Evolutionary conservation across 2,329 filamentous ascomycete genomes (phyloP).

Genomic region (Epichloe sylvatica): DNA sequence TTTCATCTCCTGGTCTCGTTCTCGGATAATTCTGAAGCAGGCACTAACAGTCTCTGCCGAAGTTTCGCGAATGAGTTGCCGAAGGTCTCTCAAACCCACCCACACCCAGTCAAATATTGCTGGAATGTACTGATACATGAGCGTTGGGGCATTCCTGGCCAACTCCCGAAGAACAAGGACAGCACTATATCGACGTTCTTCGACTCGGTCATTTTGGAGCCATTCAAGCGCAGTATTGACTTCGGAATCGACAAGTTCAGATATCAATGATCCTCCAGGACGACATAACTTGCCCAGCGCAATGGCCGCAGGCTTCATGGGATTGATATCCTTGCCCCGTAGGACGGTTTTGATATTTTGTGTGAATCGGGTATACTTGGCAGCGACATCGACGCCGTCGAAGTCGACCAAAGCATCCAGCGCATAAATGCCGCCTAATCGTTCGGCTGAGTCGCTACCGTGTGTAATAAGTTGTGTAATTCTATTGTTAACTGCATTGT

Average conservation of each 20-base stretch:
- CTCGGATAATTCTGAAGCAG: constrained; percentile 89
- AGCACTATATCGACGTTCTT: constrained; percentile 85
- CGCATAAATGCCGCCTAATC: constrained; percentile 81
- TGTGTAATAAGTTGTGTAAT: constrained; percentile 61
- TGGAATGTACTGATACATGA: constrained; percentile 92
- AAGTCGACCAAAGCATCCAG: constrained; percentile 91
- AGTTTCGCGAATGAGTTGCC: constrained; percentile 81
- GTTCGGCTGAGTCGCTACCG: constrained; percentile 73
- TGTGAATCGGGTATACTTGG: constrained; percentile 89
- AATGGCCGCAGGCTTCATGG: constrained; percentile 80
- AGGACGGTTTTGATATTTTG: constrained; percentile 79
- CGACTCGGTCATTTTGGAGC: constrained; percentile 87
- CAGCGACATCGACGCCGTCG: constrained; percentile 81
- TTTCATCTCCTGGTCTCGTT: constrained; percentile 79
- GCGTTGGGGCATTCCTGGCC: constrained; percentile 79
- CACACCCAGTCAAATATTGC: constrained; percentile 93
- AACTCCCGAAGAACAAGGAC: constrained; percentile 84
- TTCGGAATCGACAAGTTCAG: constrained; percentile 90
- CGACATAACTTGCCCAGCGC: constrained; percentile 82
- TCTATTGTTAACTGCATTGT: constrained; percentile 41
- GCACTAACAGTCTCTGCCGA: constrained; percentile 88
- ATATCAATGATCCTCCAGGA: constrained; percentile 85
- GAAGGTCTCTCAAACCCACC: constrained; percentile 80
- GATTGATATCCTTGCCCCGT: constrained; percentile 77
- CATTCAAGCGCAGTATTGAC: constrained; percentile 94